These are phyloP conservation scores for Neocallimastix lanati DNA, from an alignment of 192 early-diverging fungal genomes.

Conservation along the genomic window DNA sequence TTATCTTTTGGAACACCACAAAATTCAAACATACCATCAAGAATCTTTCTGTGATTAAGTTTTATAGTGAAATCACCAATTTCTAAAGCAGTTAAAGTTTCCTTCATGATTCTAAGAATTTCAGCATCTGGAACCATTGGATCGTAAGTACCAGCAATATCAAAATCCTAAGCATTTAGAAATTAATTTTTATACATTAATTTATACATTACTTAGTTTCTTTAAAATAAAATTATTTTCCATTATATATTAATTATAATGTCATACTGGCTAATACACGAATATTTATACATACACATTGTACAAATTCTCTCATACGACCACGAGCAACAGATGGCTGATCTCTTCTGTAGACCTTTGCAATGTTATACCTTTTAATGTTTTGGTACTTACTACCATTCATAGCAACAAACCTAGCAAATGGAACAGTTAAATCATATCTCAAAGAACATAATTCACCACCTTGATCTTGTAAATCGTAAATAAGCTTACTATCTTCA, in stretches of 20 bases:
- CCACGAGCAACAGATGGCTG: conserved; percentile 97
- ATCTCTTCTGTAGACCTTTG: conserved; percentile 94
- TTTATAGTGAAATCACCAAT: conserved; percentile 84
- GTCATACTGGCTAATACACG: too few relatives aligned
- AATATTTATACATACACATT: conserved; percentile 72
- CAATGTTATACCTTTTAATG: conserved; percentile 95
- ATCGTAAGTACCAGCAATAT: conserved; percentile 87
- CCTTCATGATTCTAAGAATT: conserved; percentile 56
- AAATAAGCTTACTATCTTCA: conserved; percentile 96
- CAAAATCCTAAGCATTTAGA: conserved; percentile 95
- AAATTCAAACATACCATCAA: conserved; percentile 93
- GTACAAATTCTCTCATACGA: conserved; percentile 96
- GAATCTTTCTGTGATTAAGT: conserved; percentile 90
- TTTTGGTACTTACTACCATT: conserved; percentile 62
- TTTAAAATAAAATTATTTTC: too few relatives aligned
- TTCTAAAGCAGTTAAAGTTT: conserved; percentile 61
- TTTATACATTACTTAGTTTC: too few relatives aligned
- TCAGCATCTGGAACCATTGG: conserved; percentile 96
- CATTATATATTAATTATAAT: too few relatives aligned
- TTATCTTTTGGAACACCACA: conserved; percentile 82
- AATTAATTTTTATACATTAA: too few relatives aligned
- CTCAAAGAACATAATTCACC: conserved; percentile 87
- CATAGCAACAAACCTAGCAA: conserved; percentile 88
- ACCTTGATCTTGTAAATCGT: conserved; percentile 91
- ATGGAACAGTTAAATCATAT: conserved; percentile 96